Percentiles rank a stretch among this genome's conserved stretches.
phyloP scores from a whole-genome alignment of 2,329 filamentous ascomycete species.

The Botrytis deweyae region DNA sequence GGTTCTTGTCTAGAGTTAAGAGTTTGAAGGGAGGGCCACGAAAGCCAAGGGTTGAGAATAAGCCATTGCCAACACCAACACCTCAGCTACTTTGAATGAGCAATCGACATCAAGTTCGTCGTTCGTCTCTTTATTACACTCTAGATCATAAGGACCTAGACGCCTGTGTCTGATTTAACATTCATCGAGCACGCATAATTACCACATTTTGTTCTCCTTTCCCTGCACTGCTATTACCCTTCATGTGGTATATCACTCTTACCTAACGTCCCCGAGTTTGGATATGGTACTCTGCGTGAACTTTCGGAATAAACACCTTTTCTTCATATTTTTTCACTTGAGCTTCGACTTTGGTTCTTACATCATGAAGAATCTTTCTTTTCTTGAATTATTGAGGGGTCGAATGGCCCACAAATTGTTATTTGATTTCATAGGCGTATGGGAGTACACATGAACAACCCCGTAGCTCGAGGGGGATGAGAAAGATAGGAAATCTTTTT shows the following conservation, averaged over 20 bases:
- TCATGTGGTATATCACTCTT: neutral
- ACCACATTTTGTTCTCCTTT: neutral
- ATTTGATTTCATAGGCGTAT: constrained; percentile 16
- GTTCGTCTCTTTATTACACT: neutral
- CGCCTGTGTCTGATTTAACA: neutral
- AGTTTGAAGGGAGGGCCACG: constrained; percentile 72
- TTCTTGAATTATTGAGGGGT: neutral
- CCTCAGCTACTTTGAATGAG: constrained; percentile 11
- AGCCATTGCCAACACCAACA: constrained; percentile 7
- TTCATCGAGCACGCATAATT: neutral
- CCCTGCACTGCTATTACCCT: neutral
- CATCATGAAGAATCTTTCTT: neutral
- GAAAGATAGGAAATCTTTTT: neutral
- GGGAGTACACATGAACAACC: constrained; percentile 10
- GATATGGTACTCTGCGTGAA: neutral
- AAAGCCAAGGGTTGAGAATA: constrained; percentile 39
- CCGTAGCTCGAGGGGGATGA: neutral
- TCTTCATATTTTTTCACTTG: neutral
- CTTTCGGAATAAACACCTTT: neutral
- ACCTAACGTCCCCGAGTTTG: neutral
- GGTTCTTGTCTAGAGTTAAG: constrained; percentile 77
- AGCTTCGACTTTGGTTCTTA: neutral
- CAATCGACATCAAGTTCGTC: neutral
- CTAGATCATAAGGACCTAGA: neutral
- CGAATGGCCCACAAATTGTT: constrained; percentile 8